Conservation (phyloP, 176 grass and related monocot species). For the Paspalum vaginatum region DNA sequence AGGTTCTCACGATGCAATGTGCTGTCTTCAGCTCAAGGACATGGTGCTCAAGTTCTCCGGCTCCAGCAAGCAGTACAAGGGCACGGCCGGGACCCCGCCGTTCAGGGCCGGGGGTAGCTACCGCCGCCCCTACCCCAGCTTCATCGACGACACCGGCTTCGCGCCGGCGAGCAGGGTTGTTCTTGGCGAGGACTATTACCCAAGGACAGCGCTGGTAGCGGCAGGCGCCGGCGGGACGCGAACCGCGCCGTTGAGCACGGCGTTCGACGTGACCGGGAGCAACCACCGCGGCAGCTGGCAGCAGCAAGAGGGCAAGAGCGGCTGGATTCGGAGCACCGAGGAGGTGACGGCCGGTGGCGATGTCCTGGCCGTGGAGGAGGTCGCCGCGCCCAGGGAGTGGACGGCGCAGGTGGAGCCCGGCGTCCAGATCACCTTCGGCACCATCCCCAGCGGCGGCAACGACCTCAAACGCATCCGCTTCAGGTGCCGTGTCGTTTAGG, state of each 20-base stretch:
- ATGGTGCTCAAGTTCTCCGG: slow-evolving; percentile 99
- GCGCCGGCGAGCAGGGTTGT: not conserved
- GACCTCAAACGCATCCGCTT: slow-evolving; percentile 98
- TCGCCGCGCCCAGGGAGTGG: slow-evolving; percentile 72
- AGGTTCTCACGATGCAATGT: slow-evolving; percentile 36
- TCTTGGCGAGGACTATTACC: slow-evolving; percentile 35
- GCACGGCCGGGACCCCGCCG: slow-evolving; percentile 27
- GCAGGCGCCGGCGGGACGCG: slow-evolving; percentile 26
- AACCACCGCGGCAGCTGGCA: slow-evolving; percentile 18
- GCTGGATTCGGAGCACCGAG: slow-evolving; percentile 12
- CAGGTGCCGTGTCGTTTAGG: slow-evolving; percentile 46
- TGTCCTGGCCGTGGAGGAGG: slow-evolving; percentile 45
- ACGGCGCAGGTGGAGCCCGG: slow-evolving; percentile 95
- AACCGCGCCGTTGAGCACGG: slow-evolving; percentile 41
- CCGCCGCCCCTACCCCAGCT: slow-evolving; percentile 50
- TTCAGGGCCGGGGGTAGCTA: slow-evolving; percentile 43
- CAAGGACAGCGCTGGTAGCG: not conserved
- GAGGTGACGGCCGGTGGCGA: slow-evolving; percentile 36
- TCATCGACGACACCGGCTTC: slow-evolving; percentile 54
- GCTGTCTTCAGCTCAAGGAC: slow-evolving; percentile 86
- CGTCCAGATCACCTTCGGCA: slow-evolving; percentile 93
- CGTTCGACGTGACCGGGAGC: slow-evolving; percentile 49
- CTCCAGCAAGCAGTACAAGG: slow-evolving; percentile 72
- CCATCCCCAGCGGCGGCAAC: slow-evolving; percentile 77
- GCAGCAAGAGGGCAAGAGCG: not conserved